phyloP scores from a whole-genome alignment of 2,329 filamentous ascomycete genomes.

The Pseudogymnoascus sp. region DNA sequence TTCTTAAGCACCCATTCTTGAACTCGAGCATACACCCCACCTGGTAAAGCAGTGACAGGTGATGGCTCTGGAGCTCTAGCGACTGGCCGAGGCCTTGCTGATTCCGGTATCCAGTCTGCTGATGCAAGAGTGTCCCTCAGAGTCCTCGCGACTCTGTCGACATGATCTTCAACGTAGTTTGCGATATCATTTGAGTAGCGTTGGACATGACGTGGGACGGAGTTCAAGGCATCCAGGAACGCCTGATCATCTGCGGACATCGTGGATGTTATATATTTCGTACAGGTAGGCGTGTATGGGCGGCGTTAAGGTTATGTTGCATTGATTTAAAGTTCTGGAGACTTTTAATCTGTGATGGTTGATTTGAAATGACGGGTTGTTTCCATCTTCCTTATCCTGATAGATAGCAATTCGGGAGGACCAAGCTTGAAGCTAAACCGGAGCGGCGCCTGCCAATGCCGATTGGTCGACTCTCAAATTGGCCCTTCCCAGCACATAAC shows the following conservation, averaged over 20 bases:
- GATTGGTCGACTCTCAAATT: background rate
- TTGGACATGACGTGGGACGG: slow-evolving; percentile 56
- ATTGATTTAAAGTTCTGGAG: background rate
- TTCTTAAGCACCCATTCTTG: slow-evolving; percentile 66
- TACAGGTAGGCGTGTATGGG: background rate
- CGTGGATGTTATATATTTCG: slow-evolving; percentile 24
- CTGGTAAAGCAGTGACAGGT: slow-evolving; percentile 29
- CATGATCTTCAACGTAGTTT: slow-evolving; percentile 70
- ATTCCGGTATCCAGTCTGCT: slow-evolving; percentile 64
- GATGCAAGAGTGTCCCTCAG: slow-evolving; percentile 62
- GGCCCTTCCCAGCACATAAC: background rate
- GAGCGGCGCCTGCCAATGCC: background rate
- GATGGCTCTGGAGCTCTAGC: background rate
- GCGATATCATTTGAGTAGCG: slow-evolving; percentile 65
- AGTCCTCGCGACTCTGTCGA: slow-evolving; percentile 64
- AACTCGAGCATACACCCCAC: slow-evolving; percentile 41
- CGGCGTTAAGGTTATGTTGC: background rate
- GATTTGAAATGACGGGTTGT: slow-evolving; percentile 5
- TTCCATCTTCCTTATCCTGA: slow-evolving; percentile 2
- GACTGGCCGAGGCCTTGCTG: slow-evolving; percentile 50
- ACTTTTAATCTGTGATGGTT: background rate
- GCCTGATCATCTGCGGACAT: slow-evolving; percentile 78
- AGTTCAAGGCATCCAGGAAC: slow-evolving; percentile 66
- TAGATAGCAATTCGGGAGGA: background rate
- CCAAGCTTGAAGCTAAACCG: background rate